Conservation (phyloP, 1,284 basidiomycete species). For the Amylostereum areolatum region DNA sequence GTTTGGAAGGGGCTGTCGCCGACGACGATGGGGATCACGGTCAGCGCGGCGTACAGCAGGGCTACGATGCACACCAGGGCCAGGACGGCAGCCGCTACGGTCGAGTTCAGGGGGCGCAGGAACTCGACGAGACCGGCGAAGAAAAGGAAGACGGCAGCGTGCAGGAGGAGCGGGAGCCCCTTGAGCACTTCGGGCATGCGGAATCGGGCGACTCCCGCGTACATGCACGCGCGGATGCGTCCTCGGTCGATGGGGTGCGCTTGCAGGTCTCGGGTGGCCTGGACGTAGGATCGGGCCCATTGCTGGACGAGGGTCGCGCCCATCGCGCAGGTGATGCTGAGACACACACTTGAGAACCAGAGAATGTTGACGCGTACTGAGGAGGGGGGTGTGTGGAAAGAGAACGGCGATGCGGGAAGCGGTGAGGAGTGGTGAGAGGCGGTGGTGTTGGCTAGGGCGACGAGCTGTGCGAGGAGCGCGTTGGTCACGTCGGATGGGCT, state of each 20-base stretch:
- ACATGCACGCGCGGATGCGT: neutral
- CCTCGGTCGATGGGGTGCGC: neutral
- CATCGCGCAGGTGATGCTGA: neutral
- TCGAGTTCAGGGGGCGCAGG: neutral
- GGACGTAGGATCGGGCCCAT: slow-evolving; percentile 1
- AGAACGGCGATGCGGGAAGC: neutral
- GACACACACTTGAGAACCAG: neutral
- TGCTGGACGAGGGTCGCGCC: slow-evolving; percentile 1
- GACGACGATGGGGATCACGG: neutral
- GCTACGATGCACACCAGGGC: neutral
- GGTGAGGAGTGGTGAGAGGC: neutral
- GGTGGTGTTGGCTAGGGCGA: slow-evolving; percentile 3
- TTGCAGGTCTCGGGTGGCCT: neutral
- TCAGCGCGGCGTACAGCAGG: neutral
- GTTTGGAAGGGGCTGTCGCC: neutral
- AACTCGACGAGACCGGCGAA: neutral
- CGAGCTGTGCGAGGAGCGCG: slow-evolving; percentile 10
- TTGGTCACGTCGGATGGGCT: slow-evolving; percentile 8
- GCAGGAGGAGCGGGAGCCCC: neutral
- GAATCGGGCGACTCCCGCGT: neutral
- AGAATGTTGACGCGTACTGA: neutral
- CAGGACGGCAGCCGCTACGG: neutral
- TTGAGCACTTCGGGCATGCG: neutral
- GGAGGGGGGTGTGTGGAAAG: neutral
- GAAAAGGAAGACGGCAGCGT: neutral